Evolutionary conservation across 2,329 filamentous ascomycete species (phyloP).

Genomic region (Trichoderma lentiforme): DNA sequence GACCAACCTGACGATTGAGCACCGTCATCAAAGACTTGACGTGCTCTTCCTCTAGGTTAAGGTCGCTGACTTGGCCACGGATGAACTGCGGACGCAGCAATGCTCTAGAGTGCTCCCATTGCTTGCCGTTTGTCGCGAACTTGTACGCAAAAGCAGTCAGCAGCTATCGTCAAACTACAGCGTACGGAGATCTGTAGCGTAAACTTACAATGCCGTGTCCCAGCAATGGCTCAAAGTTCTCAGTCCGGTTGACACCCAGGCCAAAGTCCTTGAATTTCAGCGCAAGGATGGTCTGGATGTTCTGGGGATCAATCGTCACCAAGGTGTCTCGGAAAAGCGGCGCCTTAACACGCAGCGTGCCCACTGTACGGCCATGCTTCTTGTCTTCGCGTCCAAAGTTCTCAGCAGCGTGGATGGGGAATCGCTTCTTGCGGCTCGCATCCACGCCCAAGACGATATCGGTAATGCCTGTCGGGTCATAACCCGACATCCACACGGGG

Average conservation of each 20-base stretch:
- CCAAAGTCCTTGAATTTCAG: conserved; percentile 28
- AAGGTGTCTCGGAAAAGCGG: conserved; percentile 24
- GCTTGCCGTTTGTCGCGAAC: conserved; percentile 36
- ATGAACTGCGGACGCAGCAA: conserved; percentile 41
- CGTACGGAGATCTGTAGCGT: not conserved
- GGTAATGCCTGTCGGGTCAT: conserved; percentile 22
- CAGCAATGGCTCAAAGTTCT: conserved; percentile 37
- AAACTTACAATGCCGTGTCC: conserved; percentile 38
- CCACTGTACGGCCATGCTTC: conserved; percentile 20
- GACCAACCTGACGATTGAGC: conserved; percentile 30
- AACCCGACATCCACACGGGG: conserved; percentile 1
- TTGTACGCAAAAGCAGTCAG: not conserved
- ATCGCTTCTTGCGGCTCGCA: conserved; percentile 21
- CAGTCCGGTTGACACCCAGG: conserved; percentile 26
- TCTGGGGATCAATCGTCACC: conserved; percentile 27
- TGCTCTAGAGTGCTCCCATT: conserved; percentile 37
- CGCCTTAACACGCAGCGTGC: conserved; percentile 20
- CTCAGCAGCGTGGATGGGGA: conserved; percentile 20
- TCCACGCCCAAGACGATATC: conserved; percentile 12
- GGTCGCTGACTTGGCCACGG: conserved; percentile 42
- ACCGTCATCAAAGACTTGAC: conserved; percentile 33
- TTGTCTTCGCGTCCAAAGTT: not conserved
- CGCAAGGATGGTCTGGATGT: conserved; percentile 30
- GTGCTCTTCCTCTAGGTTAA: conserved; percentile 39
- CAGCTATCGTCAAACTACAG: not conserved